Percentiles rank a stretch among this genome's conserved stretches.
Conservation (phyloP, 495 filamentous ascomycete genomes). For the Xanthoparmelia taractica region DNA sequence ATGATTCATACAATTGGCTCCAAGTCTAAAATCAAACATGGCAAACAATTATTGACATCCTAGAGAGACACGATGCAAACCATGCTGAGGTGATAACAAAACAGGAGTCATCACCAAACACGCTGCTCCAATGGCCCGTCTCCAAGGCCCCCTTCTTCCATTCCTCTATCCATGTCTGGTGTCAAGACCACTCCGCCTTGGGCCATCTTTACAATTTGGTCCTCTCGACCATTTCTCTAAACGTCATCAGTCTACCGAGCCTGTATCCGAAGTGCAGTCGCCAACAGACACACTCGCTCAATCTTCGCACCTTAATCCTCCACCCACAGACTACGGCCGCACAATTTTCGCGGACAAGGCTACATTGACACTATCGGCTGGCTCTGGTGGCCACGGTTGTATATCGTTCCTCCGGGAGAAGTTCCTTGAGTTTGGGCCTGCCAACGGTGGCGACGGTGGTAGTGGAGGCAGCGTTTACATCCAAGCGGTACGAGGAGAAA, state of each 20-base stretch:
- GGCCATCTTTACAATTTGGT: conserved; percentile 25
- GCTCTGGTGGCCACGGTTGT: conserved; percentile 80
- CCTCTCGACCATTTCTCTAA: conserved; percentile 20
- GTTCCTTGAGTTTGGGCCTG: conserved; percentile 75
- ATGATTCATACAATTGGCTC: not conserved
- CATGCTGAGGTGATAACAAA: not conserved
- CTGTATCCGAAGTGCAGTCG: conserved; percentile 16
- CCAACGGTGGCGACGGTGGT: conserved; percentile 95
- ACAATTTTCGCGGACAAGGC: conserved; percentile 84
- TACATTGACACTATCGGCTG: conserved; percentile 63
- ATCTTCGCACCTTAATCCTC: conserved; percentile 61
- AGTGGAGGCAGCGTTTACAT: conserved; percentile 89
- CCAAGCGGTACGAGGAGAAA: conserved; percentile 83
- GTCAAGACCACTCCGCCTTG: conserved; percentile 32
- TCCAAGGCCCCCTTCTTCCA: conserved; percentile 44
- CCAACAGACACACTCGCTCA: conserved; percentile 31
- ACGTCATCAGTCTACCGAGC: conserved; percentile 32
- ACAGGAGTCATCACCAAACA: not conserved
- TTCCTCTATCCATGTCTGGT: conserved; percentile 58
- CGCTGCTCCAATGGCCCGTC: conserved; percentile 13
- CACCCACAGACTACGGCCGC: conserved; percentile 71
- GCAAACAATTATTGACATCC: not conserved
- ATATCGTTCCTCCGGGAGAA: conserved; percentile 89
- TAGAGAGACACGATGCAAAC: not conserved
- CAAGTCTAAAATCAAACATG: no score